Evolutionary conservation across 345 rosid genomes (phyloP).

Genomic region (Hirschfeldia incana): DNA sequence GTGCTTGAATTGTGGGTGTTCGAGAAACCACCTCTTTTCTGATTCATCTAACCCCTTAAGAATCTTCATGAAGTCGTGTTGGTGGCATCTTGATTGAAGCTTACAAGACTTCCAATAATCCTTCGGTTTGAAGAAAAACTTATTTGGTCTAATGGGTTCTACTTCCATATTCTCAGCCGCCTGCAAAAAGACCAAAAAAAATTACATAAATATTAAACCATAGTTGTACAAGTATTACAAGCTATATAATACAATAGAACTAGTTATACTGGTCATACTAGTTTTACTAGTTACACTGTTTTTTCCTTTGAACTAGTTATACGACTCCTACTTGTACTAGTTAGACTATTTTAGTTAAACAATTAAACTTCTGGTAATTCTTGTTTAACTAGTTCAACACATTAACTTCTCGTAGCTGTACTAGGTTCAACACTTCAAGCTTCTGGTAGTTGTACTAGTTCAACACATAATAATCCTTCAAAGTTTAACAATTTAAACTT

Average conservation of each 20-base stretch:
- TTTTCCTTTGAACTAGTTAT: no score
- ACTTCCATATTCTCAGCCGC: background rate
- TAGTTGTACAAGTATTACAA: no score
- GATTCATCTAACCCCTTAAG: no score
- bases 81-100: background rate
- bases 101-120: background rate
- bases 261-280: no score
- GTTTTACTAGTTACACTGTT: background rate
- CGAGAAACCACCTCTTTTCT: no score
- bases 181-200: background rate
- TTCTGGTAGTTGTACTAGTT: background rate
- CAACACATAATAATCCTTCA: background rate
- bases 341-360: background rate
- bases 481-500: no score
- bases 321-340: background rate
- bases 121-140: background rate
- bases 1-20: no score
- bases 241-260: no score
- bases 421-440: background rate
- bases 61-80: background rate
- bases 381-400: background rate
- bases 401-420: background rate
- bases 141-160: background rate
- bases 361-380: no score
- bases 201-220: background rate